Evolutionary conservation across 192 early-diverging fungal genomes (phyloP).

Genomic region (Coemansia aciculifera): DNA sequence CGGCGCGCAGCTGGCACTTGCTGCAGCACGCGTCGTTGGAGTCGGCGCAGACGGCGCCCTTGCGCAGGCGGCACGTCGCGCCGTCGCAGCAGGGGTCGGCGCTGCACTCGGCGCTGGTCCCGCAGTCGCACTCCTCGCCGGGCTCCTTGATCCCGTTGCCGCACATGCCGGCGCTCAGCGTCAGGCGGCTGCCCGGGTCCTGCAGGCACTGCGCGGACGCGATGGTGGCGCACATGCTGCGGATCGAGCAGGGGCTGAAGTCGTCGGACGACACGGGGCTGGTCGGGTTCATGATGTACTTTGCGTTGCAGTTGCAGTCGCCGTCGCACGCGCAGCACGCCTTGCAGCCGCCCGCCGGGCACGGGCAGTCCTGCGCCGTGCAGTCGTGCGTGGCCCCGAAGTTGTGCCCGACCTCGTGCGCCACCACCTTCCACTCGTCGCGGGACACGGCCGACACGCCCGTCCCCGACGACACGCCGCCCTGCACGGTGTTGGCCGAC

Average conservation of each 20-base stretch:
- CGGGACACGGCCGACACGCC: constrained; percentile 81
- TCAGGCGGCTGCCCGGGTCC: constrained; percentile 42
- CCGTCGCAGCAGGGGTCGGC: constrained; percentile 82
- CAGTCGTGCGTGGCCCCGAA: constrained; percentile 93
- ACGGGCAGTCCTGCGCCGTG: constrained; percentile 64
- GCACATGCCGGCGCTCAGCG: constrained; percentile 71
- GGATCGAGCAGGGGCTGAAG: constrained; percentile 69
- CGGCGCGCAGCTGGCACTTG: constrained; percentile 63
- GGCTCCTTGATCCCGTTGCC: constrained; percentile 90
- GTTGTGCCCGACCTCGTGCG: constrained; percentile 91
- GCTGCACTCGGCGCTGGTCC: constrained; percentile 65
- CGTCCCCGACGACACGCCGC: constrained; percentile 66
- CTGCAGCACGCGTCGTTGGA: constrained; percentile 82
- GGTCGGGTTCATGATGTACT: constrained; percentile 77
- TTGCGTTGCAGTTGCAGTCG: constrained; percentile 64
- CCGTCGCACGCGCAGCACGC: constrained; percentile 74
- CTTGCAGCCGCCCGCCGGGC: constrained; percentile 38
- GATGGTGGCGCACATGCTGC: constrained; percentile 56
- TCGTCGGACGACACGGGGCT: constrained; percentile 62
- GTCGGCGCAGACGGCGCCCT: constrained; percentile 76
- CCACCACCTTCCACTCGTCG: constrained; percentile 93
- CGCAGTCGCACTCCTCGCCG: constrained; percentile 93
- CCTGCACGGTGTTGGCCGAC: constrained; percentile 52
- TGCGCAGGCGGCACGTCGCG: constrained; percentile 76
- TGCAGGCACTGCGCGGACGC: constrained; percentile 35